These are phyloP conservation scores for Ophiorrhiza pumila DNA, from an alignment of 257 asterid genomes.

Conservation along the genomic window DNA sequence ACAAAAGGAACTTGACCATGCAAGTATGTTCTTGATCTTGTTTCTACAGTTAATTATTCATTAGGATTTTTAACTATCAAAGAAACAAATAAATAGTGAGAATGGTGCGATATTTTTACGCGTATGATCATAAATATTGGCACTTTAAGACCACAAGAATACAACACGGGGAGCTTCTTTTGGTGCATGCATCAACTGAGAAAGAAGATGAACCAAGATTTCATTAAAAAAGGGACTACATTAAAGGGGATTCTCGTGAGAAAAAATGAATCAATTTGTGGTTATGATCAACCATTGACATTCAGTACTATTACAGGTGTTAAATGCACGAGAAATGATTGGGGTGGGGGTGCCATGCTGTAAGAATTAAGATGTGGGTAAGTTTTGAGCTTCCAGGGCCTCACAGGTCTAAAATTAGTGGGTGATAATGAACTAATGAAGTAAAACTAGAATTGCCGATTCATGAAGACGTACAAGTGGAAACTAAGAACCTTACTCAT, in stretches of 20 bases:
- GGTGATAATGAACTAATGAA: too few relatives aligned
- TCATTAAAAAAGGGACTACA: not conserved
- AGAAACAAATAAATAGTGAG: not conserved
- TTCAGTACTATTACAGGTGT: not conserved
- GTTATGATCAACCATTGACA: not conserved
- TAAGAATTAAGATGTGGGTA: not conserved
- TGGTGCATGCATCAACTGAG: not conserved
- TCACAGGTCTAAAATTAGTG: not conserved
- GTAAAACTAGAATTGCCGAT: too few relatives aligned
- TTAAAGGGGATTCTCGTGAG: conserved; percentile 2
- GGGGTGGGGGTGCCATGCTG: not conserved
- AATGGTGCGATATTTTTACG: not conserved
- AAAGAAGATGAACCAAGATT: too few relatives aligned
- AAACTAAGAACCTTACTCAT: too few relatives aligned
- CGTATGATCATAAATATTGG: not conserved
- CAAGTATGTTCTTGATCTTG: not conserved
- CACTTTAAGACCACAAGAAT: not conserved
- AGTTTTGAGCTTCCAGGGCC: not conserved
- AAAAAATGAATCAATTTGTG: not conserved
- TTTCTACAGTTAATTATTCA: not conserved
- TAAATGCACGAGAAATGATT: not conserved
- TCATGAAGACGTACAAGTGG: too few relatives aligned
- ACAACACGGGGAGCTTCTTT: not conserved
- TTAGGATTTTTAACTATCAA: not conserved
- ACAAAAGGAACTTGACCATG: not conserved